phyloP scores from a whole-genome alignment of 2,329 filamentous ascomycete genomes.

The Fusarium subglutinans region DNA sequence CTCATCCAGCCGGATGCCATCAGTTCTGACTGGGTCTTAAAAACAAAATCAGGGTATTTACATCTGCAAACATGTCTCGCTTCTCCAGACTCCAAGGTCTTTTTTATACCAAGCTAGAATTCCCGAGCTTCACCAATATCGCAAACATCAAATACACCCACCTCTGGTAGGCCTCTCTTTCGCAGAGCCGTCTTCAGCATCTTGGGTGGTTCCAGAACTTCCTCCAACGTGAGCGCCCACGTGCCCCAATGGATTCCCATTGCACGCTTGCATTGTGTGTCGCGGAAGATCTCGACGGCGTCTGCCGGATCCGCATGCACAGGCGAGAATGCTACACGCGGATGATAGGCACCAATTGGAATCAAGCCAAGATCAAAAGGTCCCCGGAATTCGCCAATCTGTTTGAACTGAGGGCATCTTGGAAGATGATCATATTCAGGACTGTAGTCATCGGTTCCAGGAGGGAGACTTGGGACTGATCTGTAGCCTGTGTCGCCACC shows the following conservation, averaged over 20 bases:
- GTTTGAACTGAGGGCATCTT: conserved; percentile 81
- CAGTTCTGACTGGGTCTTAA: background rate
- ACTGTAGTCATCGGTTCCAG: conserved; percentile 74
- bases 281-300: conserved; percentile 86
- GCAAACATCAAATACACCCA: conserved; percentile 82
- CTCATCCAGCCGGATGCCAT: background rate
- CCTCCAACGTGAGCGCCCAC: conserved; percentile 87
- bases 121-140: conserved; percentile 85
- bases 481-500: conserved; percentile 93
- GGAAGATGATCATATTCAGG: conserved; percentile 73
- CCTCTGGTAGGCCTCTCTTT: conserved; percentile 72
- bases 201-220: conserved; percentile 82
- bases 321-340: conserved; percentile 75
- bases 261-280: conserved; percentile 80
- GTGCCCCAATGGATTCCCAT: conserved; percentile 94
- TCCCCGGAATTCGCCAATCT: conserved; percentile 82
- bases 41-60: conserved; percentile 30
- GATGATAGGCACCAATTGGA: conserved; percentile 89
- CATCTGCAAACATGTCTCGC: conserved; percentile 1
- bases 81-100: background rate
- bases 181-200: conserved; percentile 77
- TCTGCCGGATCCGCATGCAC: conserved; percentile 91
- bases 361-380: conserved; percentile 93
- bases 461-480: conserved; percentile 71
- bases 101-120: conserved; percentile 58